A percentile compares a stretch with the other conserved stretches of the same genome.
Evolutionary conservation across 108 stramenopile genomes (phyloP).

Genomic region (Cylindrotheca closterium): DNA sequence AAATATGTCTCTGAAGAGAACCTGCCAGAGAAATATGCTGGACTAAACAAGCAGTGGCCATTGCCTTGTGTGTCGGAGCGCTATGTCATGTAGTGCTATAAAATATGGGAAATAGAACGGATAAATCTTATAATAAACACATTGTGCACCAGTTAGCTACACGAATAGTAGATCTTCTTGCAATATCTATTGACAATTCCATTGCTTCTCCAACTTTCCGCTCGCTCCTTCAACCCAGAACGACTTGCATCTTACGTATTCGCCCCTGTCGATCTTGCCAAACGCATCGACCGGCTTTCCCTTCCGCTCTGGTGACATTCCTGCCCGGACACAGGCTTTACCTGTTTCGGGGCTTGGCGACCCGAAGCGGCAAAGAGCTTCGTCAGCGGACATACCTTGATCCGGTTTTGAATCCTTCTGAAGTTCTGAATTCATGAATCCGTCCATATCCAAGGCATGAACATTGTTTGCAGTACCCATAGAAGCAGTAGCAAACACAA

Average conservation of each 20-base stretch:
- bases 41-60: constrained; percentile 18
- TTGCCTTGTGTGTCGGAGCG: background rate
- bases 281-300: constrained; percentile 32
- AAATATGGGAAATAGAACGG: no score
- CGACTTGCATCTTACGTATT: constrained; percentile 42
- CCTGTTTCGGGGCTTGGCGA: constrained; percentile 45
- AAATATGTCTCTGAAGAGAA: constrained; percentile 27
- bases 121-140: no score
- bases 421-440: constrained; percentile 35
- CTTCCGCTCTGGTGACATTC: constrained; percentile 26
- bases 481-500: no score
- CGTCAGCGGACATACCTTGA: constrained; percentile 47
- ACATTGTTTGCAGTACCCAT: no score
- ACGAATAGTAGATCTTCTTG: no score
- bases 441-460: constrained; percentile 60
- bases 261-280: constrained; percentile 58
- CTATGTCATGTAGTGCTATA: no score
- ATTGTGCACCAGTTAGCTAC: no score
- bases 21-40: constrained; percentile 22
- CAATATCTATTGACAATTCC: constrained; percentile 17
- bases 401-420: constrained; percentile 43
- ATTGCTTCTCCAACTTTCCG: constrained; percentile 15
- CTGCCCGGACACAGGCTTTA: constrained; percentile 51
- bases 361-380: constrained; percentile 53
- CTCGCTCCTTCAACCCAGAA: constrained; percentile 23